phyloP scores from a whole-genome alignment of 441 rosid species.

The Eutrema salsugineum region DNA sequence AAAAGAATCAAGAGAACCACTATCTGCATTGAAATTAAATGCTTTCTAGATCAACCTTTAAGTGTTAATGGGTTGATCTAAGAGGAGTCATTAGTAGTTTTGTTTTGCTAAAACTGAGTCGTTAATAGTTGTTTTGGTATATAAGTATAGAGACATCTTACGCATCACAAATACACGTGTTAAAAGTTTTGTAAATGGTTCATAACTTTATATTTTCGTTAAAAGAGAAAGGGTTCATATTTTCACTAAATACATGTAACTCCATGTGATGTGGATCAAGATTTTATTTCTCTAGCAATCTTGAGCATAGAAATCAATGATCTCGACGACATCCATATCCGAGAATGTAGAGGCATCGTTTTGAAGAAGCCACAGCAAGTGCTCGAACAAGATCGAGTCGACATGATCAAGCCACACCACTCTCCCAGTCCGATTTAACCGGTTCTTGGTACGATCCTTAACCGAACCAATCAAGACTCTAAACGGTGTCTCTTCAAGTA shows the following conservation, averaged over 20 bases:
- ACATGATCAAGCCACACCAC: constrained; percentile 54
- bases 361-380: constrained; percentile 78
- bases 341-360: constrained; percentile 64
- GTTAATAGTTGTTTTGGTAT: too few relatives aligned
- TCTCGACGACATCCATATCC: constrained; percentile 67
- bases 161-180: not conserved
- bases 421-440: constrained; percentile 20
- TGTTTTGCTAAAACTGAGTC: too few relatives aligned
- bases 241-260: not conserved
- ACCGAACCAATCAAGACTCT: constrained; percentile 43
- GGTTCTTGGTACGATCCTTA: constrained; percentile 17
- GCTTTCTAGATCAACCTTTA: too few relatives aligned
- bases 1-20: too few relatives aligned
- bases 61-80: not conserved
- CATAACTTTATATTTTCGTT: too few relatives aligned
- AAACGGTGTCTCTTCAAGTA: constrained; percentile 67
- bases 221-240: too few relatives aligned
- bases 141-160: too few relatives aligned
- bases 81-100: not conserved
- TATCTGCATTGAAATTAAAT: too few relatives aligned
- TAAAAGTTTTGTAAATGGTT: too few relatives aligned
- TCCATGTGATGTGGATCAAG: not conserved
- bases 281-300: constrained; percentile 7
- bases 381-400: constrained; percentile 83
- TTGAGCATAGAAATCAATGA: constrained; percentile 71